Evolutionary conservation across 2,329 filamentous ascomycete genomes (phyloP), one percentile per base, ranked within the genome.

Genomic region (Clonostachys chloroleuca): DNA sequence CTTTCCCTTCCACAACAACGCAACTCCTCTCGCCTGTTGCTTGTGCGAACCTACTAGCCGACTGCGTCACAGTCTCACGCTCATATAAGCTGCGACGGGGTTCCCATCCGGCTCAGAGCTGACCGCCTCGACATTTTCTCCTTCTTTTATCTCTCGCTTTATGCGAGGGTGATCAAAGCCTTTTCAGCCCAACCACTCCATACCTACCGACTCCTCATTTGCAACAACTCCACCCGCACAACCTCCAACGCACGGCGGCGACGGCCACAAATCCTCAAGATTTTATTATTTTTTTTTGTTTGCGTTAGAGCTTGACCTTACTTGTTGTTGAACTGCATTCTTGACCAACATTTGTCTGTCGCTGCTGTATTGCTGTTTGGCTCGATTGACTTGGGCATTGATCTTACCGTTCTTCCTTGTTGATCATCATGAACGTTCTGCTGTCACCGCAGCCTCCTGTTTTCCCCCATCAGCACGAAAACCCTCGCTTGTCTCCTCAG

Each of bases 391-490:
- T 16, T 30, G 37, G 4, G 33, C 24, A 20, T 18, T 18, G n/a
- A 37, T 16, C 30, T 37, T 43, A 13, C 30, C 36, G 44, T 42
- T 40, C 36, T 24, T 48, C 47, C 24, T 24, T 24, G 24, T 16
- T 33, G 46, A 46, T 49, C 63, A 75, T 53, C 48, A 86, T 86
- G 82, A 84, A 84, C 64, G 72, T 82, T 62, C 63, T 84, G 65
- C 65, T 84, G 53, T 76, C 78, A 58, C 75, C 79, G 56, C 80
- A 84, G 62, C 79, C 78, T 46, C 70, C 78, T 50, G 69, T 77
- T 55, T 79, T 83, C 58, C 74, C 77, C 60, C 77, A 79, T 56
- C 78, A 79, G 54, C 77, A 80, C 74, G 77, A 81, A 58, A 67
- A 69, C 51, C 67, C 69, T 54, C 74, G 76, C 54, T 71, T 73